Base-by-base conservation (phyloP, 2,329 filamentous ascomycete species). In the Zasmidium citrigriseum region DNA sequence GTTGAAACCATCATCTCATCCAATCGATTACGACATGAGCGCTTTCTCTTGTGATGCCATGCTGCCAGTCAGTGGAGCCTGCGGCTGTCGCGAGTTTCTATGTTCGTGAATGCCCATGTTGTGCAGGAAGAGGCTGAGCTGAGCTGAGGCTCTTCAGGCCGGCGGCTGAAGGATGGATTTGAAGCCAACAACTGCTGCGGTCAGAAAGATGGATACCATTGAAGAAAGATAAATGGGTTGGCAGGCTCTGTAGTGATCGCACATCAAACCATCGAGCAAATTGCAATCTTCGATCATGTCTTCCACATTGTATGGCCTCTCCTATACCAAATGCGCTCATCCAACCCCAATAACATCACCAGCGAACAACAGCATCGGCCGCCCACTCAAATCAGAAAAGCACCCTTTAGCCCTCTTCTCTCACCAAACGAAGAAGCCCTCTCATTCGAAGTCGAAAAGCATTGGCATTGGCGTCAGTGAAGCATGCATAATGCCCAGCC, bases 341-440 rank as follows among this genome's bases (percentile, higher is more conserved):
- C 22, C 45, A 25, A 22, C 47, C 9, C 16, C 47, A 25, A 18
- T n/a, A n/a, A 25, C 16, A 46, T 20, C 44, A 46, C 9, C 7
- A 46, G 47, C 21, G 10, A 10, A 24, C 21, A 4, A 27, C 23
- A 11, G 47, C 11, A 23, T 14, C 4, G 34, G 54, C 2, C 59
- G 52, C 27, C 54, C 62, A 7, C 34, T 59, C 54, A 59, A 53
- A 47, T 58, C 56, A 14, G 60, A 62, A 41, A 60, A 60, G 27
- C 59, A 62, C 41, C 57, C 62, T 3, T 38, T 58, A 21, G 57
- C 55, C 3, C 22, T 64, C 11, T 41, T 62, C 24, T 49, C 47
- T n/a, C n/a, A 45, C 12, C 34, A 54, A 46, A 47, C 52, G 25
- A 58, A 41, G 14, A 41, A 47, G 44, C n/a, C n/a, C n/a, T n/a